Evolutionary conservation across 306 rosid species (phyloP), one percentile per base, ranked within the genome.

Genomic region (Clitoria ternatea): DNA sequence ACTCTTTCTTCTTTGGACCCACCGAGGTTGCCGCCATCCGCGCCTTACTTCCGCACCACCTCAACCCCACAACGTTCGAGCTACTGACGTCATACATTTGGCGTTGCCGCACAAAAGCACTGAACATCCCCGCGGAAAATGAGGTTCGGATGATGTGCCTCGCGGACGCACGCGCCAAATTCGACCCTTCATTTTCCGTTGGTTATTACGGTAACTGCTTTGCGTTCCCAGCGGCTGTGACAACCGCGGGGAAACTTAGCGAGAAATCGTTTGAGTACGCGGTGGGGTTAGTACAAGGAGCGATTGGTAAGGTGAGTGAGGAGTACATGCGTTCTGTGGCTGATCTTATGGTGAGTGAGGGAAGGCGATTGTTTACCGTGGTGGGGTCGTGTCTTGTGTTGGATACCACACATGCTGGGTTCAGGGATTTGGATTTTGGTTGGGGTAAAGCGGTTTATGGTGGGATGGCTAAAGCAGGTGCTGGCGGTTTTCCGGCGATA

Each of bases 371-470:
- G 30, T 75, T 75, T 7, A 75, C 80, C 0, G 23, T 36, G 2
- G 74, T 44, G 48, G 23, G 68, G 61, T 75, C 80, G 5, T 56
- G 67, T 26, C 3, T 75, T 26, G 74, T 75, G 61, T 44, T 56
- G 61, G 74, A 75, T 8, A 55, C 69, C 1, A 75, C 74, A 0
- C 1, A 23, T 13, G 52, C 23, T 22, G 74, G 74, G 17, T 66
- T 75, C 6, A 75, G 80, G 11, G 52, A 36, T 1, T 13, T 55
- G 40, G 68, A 75, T 56, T 75, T 75, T 11, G 61, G 80, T 17
- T 75, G 80, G 80, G 74, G 80, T 6, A 75, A 66, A 17, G 69
- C 74, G 5, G 2, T 75, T 14, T 75, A 66, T 4, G 80, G 80
- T n/a, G 74, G 80, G 5, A 7, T 66, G 7, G 74, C 67, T 1